Evolutionary conservation across 345 rosid species (phyloP), one percentile per base, ranked within the genome.

Genomic region (Erucastrum elatum): DNA sequence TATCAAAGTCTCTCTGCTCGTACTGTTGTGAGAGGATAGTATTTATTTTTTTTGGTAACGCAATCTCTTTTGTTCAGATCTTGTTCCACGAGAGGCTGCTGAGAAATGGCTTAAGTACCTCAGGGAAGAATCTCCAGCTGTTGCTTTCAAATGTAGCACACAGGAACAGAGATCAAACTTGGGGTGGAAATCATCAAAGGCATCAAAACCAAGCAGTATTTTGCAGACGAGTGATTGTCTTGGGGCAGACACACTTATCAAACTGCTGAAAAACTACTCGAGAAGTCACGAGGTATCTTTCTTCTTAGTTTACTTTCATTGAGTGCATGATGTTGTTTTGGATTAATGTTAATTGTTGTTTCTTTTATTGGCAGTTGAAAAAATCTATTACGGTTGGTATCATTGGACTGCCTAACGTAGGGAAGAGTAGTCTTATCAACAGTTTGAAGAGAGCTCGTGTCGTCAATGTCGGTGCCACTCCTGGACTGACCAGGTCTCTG

Each of bases 391-490:
- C 98, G 9, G 97, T 95, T 27, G 98, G 98, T 65, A 80, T 95
- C 17, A 90, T 95, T 49, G 99, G 99, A 65, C 85, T 93, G 75
- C 98, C 98, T 76, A 95, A 93, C 87, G 99, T 95, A 55, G 99
- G 98, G 70, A 95, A 95, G 90, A 95, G 99, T 82, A 95, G 99
- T 85, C 90, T 95, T 64, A 95, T 95, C 46, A 95, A 95, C 87
- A 95, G 99, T 85, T 87, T 95, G 86, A 95, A 93, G 85, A 88
- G 98, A 83, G 84, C 88, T 51, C 98, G 89, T 76, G 99, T 90
- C 64, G 99, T 82, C 73, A 90, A 91, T 82, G 99, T 89, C 58
- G 99, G 98, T 56, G 88, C 97, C 46, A 93, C 99, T 56, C 98
- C 99, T 44, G 99, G 99, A 26, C 78, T 95, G 69, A 95, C 97